Evolutionary conservation across 192 early-diverging fungal genomes (phyloP).

Genomic region (Helicostylum pulchrum): DNA sequence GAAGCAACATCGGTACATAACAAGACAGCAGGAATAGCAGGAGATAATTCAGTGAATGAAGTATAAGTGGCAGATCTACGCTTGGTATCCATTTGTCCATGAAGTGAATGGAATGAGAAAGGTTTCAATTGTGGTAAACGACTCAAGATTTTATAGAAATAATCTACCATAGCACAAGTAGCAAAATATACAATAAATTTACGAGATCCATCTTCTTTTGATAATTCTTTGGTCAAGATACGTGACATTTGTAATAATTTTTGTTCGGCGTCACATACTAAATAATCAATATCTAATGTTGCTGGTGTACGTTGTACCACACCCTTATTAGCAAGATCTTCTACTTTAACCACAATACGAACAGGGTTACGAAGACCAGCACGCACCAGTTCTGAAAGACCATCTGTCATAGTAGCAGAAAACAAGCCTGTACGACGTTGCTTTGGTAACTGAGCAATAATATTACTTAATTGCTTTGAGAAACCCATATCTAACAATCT

Average conservation of each 20-base stretch:
- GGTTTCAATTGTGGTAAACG: conserved; percentile 45
- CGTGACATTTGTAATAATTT: conserved; percentile 77
- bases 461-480: conserved; percentile 69
- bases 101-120: conserved; percentile 69
- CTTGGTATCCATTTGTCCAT: conserved; percentile 93
- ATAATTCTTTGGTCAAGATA: conserved; percentile 46
- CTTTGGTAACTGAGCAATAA: conserved; percentile 81
- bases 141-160: conserved; percentile 70
- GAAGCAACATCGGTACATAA: conserved; percentile 96
- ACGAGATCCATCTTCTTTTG: conserved; percentile 41
- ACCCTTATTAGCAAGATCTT: conserved; percentile 52
- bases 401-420: conserved; percentile 96
- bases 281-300: conserved; percentile 65
- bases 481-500: conserved; percentile 95
- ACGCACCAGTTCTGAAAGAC: conserved; percentile 72
- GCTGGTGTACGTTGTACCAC: conserved; percentile 55
- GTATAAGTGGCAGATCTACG: conserved; percentile 78
- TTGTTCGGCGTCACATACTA: conserved; percentile 75
- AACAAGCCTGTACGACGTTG: conserved; percentile 95
- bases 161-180: conserved; percentile 96
- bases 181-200: conserved; percentile 94
- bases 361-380: conserved; percentile 92
- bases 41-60: conserved; percentile 62
- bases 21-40: conserved; percentile 69
- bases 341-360: conserved; percentile 84